Base-by-base conservation (phyloP, 2,329 filamentous ascomycete genomes). In the Teratosphaeria zuluensis region DNA sequence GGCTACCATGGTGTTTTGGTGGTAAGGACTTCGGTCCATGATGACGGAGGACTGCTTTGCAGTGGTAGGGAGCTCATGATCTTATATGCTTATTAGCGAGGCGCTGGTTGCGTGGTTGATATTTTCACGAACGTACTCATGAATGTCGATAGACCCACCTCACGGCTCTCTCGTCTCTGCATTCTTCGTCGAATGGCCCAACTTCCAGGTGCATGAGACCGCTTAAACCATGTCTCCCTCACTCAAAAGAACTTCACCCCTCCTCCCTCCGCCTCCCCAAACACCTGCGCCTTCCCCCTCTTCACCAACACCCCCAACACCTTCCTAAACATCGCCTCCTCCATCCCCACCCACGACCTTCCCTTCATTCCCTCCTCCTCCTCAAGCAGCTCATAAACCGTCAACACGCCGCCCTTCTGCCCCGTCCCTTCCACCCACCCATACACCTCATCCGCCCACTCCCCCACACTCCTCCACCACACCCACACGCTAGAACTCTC, bases 211-310 rank as follows among this genome's bases (percentile, higher is more conserved):
- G 24, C 24, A 28, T 28, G 24, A 28, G 24, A 28, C 24, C 24
- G 24, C 24, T 28, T 4, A 28, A 28, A 2, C 24, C 24, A n/a
- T n/a, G n/a, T n/a, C n/a, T n/a, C 42, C 42, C 42, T 12, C 42
- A 21, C 42, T 86, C 77, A 96, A 72, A 97, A 97, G 77, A 99
- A 97, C 77, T 99, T 99, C 64, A 97, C 90, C 68, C 94, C 94
- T 69, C 89, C 84, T 61, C 89, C 88, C 71, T 92, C 90, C 68
- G 92, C 91, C 57, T 84, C 83, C 35, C 92, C 92, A 76, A 99
- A 97, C 30, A 97, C 85, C 74, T 97, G 92, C 14, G 92, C 92
- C 76, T 89, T 95, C 65, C 91, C 91, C 62, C 87, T 83, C 80
- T 95, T 96, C 38, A 95, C 92, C 54, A 96, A 80, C 55, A 94